Percentiles rank a stretch among this genome's conserved stretches.
Conservation (phyloP, 306 rosid species). For the Leucaena leucocephala region DNA sequence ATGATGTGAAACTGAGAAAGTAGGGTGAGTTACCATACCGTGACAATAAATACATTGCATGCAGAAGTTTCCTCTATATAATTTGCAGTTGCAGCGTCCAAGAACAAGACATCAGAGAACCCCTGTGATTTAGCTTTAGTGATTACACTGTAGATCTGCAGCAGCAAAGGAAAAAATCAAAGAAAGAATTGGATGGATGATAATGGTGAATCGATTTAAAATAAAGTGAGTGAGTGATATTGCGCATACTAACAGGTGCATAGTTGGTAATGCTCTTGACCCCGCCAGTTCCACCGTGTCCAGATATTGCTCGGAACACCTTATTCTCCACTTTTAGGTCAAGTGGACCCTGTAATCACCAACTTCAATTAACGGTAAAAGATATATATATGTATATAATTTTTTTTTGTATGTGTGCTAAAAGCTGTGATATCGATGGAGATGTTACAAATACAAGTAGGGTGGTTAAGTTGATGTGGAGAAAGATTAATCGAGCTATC, state of each 20-base stretch:
- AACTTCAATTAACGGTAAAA: not conserved
- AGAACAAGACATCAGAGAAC: not conserved
- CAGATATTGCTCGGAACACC: not conserved
- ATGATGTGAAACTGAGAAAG: conserved; percentile 3
- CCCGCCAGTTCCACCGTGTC: not conserved
- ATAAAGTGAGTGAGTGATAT: not conserved
- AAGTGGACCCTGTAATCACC: not conserved
- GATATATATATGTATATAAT: too few relatives aligned
- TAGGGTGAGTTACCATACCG: not conserved
- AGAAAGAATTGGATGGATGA: not conserved
- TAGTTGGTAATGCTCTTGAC: conserved; percentile 1
- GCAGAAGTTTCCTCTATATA: not conserved
- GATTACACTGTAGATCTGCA: not conserved
- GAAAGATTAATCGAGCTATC: too few relatives aligned
- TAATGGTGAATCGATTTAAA: not conserved
- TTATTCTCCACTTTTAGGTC: not conserved
- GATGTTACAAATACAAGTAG: too few relatives aligned
- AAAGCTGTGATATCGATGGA: too few relatives aligned
- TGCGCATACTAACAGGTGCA: not conserved
- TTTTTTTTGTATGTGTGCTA: too few relatives aligned
- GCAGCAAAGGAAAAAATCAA: not conserved
- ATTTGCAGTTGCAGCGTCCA: not conserved
- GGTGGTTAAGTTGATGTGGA: too few relatives aligned
- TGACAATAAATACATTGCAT: not conserved
- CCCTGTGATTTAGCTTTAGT: not conserved